Evolutionary conservation across 2,329 filamentous ascomycete genomes (phyloP).

Genomic region (Epichloe typhina): DNA sequence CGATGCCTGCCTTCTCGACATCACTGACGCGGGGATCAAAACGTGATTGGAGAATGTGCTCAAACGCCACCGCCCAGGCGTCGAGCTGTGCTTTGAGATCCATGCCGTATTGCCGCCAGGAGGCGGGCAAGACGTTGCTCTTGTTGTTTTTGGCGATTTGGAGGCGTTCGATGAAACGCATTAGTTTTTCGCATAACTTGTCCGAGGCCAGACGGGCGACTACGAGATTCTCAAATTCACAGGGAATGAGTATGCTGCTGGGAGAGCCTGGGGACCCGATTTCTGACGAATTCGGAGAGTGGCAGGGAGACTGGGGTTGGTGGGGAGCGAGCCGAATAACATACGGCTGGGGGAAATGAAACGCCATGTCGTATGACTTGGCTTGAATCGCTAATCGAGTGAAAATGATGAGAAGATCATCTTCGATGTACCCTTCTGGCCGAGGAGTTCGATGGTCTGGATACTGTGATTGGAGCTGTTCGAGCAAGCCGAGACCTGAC

Average conservation of each 20-base stretch:
- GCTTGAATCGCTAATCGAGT: conserved; percentile 50
- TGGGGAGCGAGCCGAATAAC: conserved; percentile 34
- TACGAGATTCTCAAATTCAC: conserved; percentile 33
- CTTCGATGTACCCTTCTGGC: conserved; percentile 35
- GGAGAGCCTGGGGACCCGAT: conserved; percentile 7
- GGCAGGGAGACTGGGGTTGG: conserved; percentile 19
- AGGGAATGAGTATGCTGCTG: conserved; percentile 10
- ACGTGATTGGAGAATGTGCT: conserved; percentile 38
- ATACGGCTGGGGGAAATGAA: conserved; percentile 52
- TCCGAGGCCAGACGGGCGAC: conserved; percentile 47
- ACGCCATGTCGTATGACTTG: conserved; percentile 56
- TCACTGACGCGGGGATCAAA: conserved; percentile 33
- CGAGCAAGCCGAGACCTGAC: conserved; percentile 39
- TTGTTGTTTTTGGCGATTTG: conserved; percentile 33
- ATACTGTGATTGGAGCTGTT: conserved; percentile 27
- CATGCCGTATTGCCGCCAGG: conserved; percentile 32
- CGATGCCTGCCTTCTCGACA: conserved; percentile 46
- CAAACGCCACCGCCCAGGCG: conserved; percentile 43
- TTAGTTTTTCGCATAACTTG: conserved; percentile 39
- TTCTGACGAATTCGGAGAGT: conserved; percentile 21
- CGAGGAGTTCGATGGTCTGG: conserved; percentile 4
- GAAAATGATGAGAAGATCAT: conserved; percentile 50
- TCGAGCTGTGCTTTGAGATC: conserved; percentile 37
- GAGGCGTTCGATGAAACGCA: conserved; percentile 46
- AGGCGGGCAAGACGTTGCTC: conserved; percentile 37